Percentiles rank a stretch among this genome's conserved stretches.
phyloP scores from a whole-genome alignment of 495 filamentous ascomycete species.

The Penicillium argentinense region DNA sequence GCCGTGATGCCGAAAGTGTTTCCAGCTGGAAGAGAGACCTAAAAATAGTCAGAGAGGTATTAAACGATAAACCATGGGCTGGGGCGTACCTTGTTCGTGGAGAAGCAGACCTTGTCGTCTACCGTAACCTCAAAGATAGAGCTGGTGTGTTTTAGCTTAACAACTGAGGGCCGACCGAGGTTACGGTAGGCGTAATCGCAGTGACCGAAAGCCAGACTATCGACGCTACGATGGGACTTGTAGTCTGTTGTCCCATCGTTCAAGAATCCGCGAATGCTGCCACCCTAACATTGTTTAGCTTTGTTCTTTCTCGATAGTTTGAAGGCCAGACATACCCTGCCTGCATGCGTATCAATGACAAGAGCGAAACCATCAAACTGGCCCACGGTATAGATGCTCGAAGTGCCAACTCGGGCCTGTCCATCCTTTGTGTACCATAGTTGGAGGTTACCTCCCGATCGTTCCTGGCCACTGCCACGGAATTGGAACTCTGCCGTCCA shows the following conservation, averaged over 20 bases:
- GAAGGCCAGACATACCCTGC: slow-evolving; percentile 47
- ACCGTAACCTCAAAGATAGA: slow-evolving; percentile 71
- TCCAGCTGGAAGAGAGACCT: slow-evolving; percentile 72
- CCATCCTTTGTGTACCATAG: slow-evolving; percentile 87
- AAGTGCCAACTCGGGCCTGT: slow-evolving; percentile 58
- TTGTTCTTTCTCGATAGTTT: not conserved
- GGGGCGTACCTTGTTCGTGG: slow-evolving; percentile 66
- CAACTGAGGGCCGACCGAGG: slow-evolving; percentile 73
- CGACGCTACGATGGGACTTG: slow-evolving; percentile 73
- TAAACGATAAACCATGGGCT: no score
- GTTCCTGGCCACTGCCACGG: slow-evolving; percentile 80
- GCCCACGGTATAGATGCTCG: slow-evolving; percentile 78
- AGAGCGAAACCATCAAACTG: slow-evolving; percentile 85
- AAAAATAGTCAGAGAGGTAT: no score
- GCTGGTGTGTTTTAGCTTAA: slow-evolving; percentile 68
- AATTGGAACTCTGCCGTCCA: slow-evolving; percentile 87
- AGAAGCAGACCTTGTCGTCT: slow-evolving; percentile 82
- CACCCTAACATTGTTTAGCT: slow-evolving; percentile 49
- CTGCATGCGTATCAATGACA: slow-evolving; percentile 84
- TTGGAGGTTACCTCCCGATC: slow-evolving; percentile 85
- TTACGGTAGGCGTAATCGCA: slow-evolving; percentile 92
- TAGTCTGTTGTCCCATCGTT: slow-evolving; percentile 88
- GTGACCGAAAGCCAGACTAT: slow-evolving; percentile 88
- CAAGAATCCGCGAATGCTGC: slow-evolving; percentile 85
- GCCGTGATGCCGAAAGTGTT: slow-evolving; percentile 89